phyloP scores from a whole-genome alignment of 345 rosid species.

The Noccaea caerulescens region DNA sequence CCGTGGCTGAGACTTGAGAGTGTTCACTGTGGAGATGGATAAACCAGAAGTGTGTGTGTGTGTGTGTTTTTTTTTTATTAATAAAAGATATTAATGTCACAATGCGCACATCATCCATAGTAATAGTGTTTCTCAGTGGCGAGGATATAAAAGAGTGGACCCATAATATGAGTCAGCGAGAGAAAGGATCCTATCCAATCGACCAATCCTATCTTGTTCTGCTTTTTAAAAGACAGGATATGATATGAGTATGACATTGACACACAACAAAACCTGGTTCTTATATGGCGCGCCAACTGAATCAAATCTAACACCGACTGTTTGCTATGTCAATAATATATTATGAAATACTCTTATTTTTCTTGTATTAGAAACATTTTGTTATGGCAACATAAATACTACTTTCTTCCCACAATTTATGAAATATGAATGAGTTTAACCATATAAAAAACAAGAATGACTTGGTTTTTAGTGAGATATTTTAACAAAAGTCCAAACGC shows the following conservation, averaged over 20 bases:
- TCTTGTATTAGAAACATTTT: neutral
- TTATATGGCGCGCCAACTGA: constrained; percentile 24
- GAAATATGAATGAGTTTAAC: neutral
- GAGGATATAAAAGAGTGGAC: constrained; percentile 18
- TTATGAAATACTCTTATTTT: neutral
- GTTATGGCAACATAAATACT: neutral
- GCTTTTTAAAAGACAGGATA: neutral
- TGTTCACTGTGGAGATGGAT: too few relatives aligned
- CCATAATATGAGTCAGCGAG: constrained; percentile 18
- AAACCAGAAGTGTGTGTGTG: too few relatives aligned
- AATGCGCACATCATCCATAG: neutral
- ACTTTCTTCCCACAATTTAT: neutral
- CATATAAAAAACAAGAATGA: neutral
- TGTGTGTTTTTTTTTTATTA: too few relatives aligned
- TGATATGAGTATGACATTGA: constrained; percentile 7
- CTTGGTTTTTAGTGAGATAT: neutral
- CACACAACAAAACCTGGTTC: constrained; percentile 6
- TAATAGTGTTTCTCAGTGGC: neutral
- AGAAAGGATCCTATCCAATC: constrained; percentile 11
- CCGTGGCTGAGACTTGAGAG: too few relatives aligned
- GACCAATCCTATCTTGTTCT: constrained; percentile 16
- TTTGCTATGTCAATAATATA: neutral
- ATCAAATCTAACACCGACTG: neutral
- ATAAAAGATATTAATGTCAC: too few relatives aligned
- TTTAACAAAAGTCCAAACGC: neutral